Conservation (phyloP, 1,284 basidiomycete species). For the Moesziomyces globuligerus region DNA sequence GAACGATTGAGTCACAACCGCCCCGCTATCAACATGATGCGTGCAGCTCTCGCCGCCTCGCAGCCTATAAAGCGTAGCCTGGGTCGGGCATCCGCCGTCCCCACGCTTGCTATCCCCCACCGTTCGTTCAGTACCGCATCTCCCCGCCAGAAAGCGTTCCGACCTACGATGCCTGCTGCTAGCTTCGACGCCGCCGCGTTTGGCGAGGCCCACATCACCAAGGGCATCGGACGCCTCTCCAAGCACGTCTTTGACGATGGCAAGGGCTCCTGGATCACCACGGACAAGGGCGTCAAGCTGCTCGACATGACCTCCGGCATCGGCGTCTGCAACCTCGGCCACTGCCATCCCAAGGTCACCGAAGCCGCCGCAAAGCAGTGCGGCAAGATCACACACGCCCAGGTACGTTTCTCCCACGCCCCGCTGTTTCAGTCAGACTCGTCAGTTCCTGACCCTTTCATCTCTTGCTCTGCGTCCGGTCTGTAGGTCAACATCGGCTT, state of each 20-base stretch:
- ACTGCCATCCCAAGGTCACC: slow-evolving; percentile 64
- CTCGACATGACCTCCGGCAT: slow-evolving; percentile 65
- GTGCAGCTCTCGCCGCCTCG: slow-evolving; percentile 16
- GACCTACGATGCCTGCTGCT: slow-evolving; percentile 34
- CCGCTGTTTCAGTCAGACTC: not conserved
- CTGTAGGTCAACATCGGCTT: slow-evolving; percentile 61
- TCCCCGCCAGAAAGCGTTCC: slow-evolving; percentile 8
- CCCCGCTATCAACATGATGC: slow-evolving; percentile 7
- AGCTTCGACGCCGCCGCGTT: slow-evolving; percentile 51
- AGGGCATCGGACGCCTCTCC: slow-evolving; percentile 61
- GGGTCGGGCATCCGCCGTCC: slow-evolving; percentile 3
- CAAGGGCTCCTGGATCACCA: slow-evolving; percentile 57
- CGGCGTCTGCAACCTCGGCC: slow-evolving; percentile 65
- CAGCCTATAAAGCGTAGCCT: slow-evolving; percentile 30
- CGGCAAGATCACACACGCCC: slow-evolving; percentile 62
- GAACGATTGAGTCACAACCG: too few species aligned
- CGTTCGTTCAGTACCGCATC: slow-evolving; percentile 1
- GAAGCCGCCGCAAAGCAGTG: slow-evolving; percentile 61
- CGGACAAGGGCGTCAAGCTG: slow-evolving; percentile 55
- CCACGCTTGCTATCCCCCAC: not conserved
- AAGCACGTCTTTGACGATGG: slow-evolving; percentile 59
- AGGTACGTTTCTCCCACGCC: slow-evolving; percentile 21
- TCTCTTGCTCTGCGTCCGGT: too few species aligned
- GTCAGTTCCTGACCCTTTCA: not conserved
- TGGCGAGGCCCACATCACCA: slow-evolving; percentile 59